Evolutionary conservation across 2,329 filamentous ascomycete species (phyloP), one percentile per base, ranked within the genome.

Genomic region (Rugonectria rugulosa): DNA sequence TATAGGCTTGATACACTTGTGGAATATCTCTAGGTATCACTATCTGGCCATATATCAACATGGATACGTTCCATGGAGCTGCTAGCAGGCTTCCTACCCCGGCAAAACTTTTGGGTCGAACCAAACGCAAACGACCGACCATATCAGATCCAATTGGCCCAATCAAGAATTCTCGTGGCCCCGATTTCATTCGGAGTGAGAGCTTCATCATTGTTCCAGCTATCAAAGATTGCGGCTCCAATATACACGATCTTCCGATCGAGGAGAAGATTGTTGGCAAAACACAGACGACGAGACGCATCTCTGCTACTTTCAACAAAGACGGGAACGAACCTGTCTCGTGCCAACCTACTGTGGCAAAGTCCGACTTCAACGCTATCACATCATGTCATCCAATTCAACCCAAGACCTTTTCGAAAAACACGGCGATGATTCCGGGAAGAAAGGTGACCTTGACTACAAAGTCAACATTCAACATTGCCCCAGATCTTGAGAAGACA

Each of bases 101-200:
- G 0, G 44, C 56, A 14, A 64, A 53, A 26, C 11, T 56, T 1
- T 36, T 64, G 7, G 41, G 57, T 12, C 58, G 59, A 26, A 48
- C 50, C 17, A 67, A 61, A 48, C 59, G 51, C 45, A 67, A 63
- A 21, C 64, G 67, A 2, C 70, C 68, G 14, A 44, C 56, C 32
- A 76, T 77, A 21, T 77, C 74, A 8, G 65, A 50, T 15, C 75
- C 75, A 2, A 57, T 75, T 31, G 75, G 75, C 0, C 74, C 75
- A 8, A 64, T 77, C 59, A 74, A 70, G 55, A 74, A 67, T 60
- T 74, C 69, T 8, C 68, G 72, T 17, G 73, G 74, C 6, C 62
- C 68, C 5, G 68, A 75, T 42, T 63, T 77, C 26, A 56, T 66
- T 26, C 70, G 75, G 34, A 72, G 73, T 53, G 67, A 73, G 7